Base-by-base conservation (phyloP, 192 early-diverging fungal species). In the Podila verticillata region DNA sequence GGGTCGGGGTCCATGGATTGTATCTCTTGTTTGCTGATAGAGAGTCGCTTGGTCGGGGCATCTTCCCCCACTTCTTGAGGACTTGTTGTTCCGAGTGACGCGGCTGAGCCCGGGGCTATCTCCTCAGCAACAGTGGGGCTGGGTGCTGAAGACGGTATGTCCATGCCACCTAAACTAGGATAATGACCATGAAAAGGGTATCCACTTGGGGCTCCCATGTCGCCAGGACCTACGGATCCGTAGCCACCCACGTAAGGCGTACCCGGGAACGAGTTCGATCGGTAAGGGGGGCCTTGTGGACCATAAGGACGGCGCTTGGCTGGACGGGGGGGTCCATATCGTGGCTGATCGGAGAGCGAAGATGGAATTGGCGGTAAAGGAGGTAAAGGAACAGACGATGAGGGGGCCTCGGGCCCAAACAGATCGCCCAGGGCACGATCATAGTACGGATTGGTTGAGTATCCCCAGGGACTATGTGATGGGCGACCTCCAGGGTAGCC, bases 1-100 rank as follows among this genome's bases (percentile, higher is more conserved):
- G 77, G 77, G 8, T 80, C 77, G 3, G 77, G 77, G 44, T 80
- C 77, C 64, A 71, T 54, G 15, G 64, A 62, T 12, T 66, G 63
- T 20, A 78, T 62, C n/a, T 71, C 57, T 34, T 78, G 75, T 29
- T 78, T 78, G 57, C 32, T 66, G 26, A 70, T 32, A 0, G 60
- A 5, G 6, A 10, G 65, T 7, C 73, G 49, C 24, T 7, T 54
- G 6, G 3, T n/a, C 3, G 51, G 5, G 22, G 24, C 17, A 54
- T 17, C 39, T 4, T 15, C 39, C 1, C 17, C 13, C 13, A 15
- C 39, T 0, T 44, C 39, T 44, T 44, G 39, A 15, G n/a, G n/a
- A 17, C 22, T 54, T 26, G 5, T 2, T 0, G 22, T 26, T 54
- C 10, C 51, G 22, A n/a, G 24, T 0, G 22, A 54, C 24, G 51